These are phyloP conservation scores for Monosporascus cannonballus DNA, from an alignment of 2,329 filamentous ascomycete species.

Conservation along the genomic window DNA sequence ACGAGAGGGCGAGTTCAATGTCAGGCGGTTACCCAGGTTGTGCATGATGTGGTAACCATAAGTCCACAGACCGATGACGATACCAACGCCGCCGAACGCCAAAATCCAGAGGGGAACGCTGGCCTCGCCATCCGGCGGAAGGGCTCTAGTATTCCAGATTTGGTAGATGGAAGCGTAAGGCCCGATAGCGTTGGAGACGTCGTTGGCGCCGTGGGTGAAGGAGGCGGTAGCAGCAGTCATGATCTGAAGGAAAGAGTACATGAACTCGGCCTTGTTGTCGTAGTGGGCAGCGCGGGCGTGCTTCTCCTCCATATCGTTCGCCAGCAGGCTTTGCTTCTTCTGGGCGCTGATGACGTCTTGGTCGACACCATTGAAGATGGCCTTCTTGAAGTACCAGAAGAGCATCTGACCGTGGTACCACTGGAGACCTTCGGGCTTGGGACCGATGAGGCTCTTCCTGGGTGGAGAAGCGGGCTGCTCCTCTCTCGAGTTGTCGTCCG, in stretches of 20 bases:
- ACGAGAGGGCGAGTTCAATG: slow-evolving; percentile 54
- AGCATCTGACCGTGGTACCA: slow-evolving; percentile 27
- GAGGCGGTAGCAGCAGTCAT: slow-evolving; percentile 57
- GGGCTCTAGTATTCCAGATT: slow-evolving; percentile 46
- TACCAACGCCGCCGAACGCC: slow-evolving; percentile 43
- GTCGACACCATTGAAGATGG: slow-evolving; percentile 34
- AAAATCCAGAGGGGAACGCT: slow-evolving; percentile 56
- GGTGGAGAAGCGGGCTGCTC: neutral
- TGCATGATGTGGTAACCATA: slow-evolving; percentile 61
- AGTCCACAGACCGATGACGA: slow-evolving; percentile 53
- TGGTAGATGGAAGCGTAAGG: slow-evolving; percentile 58
- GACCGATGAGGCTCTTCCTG: slow-evolving; percentile 15
- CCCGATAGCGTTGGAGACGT: slow-evolving; percentile 57
- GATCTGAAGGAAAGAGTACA: slow-evolving; percentile 55
- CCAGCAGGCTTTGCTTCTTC: slow-evolving; percentile 37
- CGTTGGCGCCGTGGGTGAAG: slow-evolving; percentile 62
- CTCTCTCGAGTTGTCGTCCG: slow-evolving; percentile 5
- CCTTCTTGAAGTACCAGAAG: slow-evolving; percentile 17
- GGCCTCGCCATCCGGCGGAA: slow-evolving; percentile 34
- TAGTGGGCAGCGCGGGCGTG: slow-evolving; percentile 54
- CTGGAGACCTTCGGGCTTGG: slow-evolving; percentile 13
- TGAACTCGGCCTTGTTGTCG: slow-evolving; percentile 56
- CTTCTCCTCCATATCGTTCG: slow-evolving; percentile 46
- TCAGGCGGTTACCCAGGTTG: slow-evolving; percentile 55
- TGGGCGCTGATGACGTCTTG: slow-evolving; percentile 34